Evolutionary conservation across 2,329 filamentous ascomycete genomes (phyloP).

Genomic region (Fusarium abutilonis): DNA sequence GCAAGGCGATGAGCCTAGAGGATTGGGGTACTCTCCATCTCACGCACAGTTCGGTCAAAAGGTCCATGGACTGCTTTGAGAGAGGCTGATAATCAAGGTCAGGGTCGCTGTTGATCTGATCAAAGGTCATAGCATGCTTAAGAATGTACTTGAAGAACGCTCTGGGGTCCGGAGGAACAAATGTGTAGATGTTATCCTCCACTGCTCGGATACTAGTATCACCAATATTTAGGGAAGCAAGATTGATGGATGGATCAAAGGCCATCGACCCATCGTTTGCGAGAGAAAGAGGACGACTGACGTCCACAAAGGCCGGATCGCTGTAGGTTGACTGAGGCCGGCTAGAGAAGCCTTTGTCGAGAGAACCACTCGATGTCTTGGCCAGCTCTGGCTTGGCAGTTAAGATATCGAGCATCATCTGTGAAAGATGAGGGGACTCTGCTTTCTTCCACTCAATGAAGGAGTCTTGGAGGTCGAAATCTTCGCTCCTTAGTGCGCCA

Average conservation of each 20-base stretch:
- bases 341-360: conserved; percentile 67
- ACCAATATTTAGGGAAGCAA: conserved; percentile 72
- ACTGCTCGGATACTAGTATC: conserved; percentile 63
- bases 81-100: conserved; percentile 62
- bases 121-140: conserved; percentile 76
- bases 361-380: conserved; percentile 72
- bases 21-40: conserved; percentile 91
- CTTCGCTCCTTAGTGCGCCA: conserved; percentile 80
- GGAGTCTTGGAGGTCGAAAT: conserved; percentile 90
- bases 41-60: conserved; percentile 84
- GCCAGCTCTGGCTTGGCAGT: conserved; percentile 86
- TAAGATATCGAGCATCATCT: conserved; percentile 92
- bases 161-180: conserved; percentile 86
- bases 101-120: conserved; percentile 66
- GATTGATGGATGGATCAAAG: conserved; percentile 74
- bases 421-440: conserved; percentile 86
- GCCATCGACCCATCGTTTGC: conserved; percentile 55
- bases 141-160: conserved; percentile 85
- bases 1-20: conserved; percentile 79
- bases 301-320: conserved; percentile 63
- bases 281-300: conserved; percentile 62
- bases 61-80: conserved; percentile 82
- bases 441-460: conserved; percentile 91
- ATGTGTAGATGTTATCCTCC: conserved; percentile 80
- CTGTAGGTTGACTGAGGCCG: conserved; percentile 58